phyloP scores from a whole-genome alignment of 768 basidiomycete species.

The Leccinum incarnatum region DNA sequence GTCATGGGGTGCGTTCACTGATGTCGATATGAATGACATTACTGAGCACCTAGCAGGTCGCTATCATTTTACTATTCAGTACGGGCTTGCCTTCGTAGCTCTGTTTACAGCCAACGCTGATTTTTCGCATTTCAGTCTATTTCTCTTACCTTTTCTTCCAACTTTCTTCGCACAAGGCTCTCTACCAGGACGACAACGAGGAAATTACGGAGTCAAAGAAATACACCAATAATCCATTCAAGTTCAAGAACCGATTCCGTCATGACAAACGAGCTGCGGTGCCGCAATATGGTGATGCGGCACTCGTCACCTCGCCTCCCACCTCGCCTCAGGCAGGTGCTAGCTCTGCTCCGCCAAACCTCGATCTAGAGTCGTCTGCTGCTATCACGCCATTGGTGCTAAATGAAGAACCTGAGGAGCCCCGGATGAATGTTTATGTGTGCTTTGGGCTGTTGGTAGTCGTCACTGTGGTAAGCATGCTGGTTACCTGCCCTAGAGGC shows the following conservation, averaged over 20 bases:
- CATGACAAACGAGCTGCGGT: slow-evolving; percentile 7
- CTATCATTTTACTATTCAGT: slow-evolving; percentile 78
- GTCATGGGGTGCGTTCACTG: slow-evolving; percentile 58
- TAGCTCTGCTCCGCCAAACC: neutral
- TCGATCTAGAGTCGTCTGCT: slow-evolving; percentile 13
- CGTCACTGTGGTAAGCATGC: slow-evolving; percentile 58
- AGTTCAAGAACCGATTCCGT: slow-evolving; percentile 18
- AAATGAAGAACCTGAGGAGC: slow-evolving; percentile 39
- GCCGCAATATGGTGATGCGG: slow-evolving; percentile 3
- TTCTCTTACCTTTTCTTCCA: slow-evolving; percentile 75
- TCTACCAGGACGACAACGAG: slow-evolving; percentile 52
- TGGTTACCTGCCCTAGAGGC: neutral
- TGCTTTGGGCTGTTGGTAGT: slow-evolving; percentile 49
- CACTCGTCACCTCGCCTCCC: slow-evolving; percentile 6
- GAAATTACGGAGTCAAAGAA: slow-evolving; percentile 37
- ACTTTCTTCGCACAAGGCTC: slow-evolving; percentile 69
- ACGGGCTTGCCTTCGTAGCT: slow-evolving; percentile 21
- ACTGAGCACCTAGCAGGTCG: slow-evolving; percentile 46
- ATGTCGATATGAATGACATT: neutral
- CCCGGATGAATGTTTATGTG: slow-evolving; percentile 53
- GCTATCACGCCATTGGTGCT: neutral
- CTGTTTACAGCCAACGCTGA: neutral
- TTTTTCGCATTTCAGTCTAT: slow-evolving; percentile 52
- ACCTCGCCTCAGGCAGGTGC: neutral
- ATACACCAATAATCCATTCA: slow-evolving; percentile 43